Evolutionary conservation across 352 stramenopile genomes (phyloP), one percentile per base, ranked within the genome.

Genomic region (Globisporangium recalcitrans): DNA sequence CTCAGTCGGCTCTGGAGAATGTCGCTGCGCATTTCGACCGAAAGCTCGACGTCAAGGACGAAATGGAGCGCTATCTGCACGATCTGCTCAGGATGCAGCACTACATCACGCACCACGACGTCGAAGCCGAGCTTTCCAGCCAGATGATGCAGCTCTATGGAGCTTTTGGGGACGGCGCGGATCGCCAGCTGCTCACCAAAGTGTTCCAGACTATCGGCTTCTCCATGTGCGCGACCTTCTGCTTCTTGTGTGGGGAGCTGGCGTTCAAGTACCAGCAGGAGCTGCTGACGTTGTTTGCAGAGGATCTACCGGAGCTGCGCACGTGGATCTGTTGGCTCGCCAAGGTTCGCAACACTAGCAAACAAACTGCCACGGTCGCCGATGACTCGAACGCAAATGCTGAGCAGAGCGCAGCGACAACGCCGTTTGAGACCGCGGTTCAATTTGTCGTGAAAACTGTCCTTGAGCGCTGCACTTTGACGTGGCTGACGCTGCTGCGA

Each of bases 21-120:
- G 65, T 77, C 6, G 56, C 77, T 5, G 53, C 60, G 24, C 73
- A 79, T 47, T 90, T 87, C 42, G 78, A 85, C 52, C 74, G 74
- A 31, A 77, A 78, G 40, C 72, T 87, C 26, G 78, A 87, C 52
- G 76, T 85, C 7, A 74, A 69, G 4, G 71, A 80, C 51, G 76
- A 90, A n/a, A 72, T 87, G 44, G 78, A 85, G 56, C 68, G 78
- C 11, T 87, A 84, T 53, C 57, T 80, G 13, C 70, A 80, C 26
- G 80, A 90, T 47, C 27, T 90, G 27, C 73, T 87, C 53, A 82
- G 80, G 44, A 70, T 84, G 64, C 73, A 76, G 19, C 69, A 87
- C 59, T 81, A 85, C 49, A 70, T 79, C 36, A 60, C 64, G 36
- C 72, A 81, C 10, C 70, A 77, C 40, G 60, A 75, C 31, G 62